Evolutionary conservation across 208 protist species (phyloP), one percentile per base, ranked within the genome.

Genomic region (Kentomonas sorsogonicus): DNA sequence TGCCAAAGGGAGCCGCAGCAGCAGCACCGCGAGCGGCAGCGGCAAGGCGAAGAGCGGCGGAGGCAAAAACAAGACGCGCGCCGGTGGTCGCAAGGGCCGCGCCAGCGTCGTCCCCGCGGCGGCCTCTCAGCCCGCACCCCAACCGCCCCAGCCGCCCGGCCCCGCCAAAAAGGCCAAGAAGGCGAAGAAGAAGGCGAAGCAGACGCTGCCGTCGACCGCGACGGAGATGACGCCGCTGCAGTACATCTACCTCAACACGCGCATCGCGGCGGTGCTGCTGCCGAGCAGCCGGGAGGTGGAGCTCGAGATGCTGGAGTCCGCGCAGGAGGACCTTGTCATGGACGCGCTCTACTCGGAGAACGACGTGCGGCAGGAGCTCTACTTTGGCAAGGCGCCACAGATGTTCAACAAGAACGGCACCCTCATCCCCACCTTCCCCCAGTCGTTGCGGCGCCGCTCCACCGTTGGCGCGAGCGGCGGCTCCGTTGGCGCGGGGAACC

Each of bases 181-280:
- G 23, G 38, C 29, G 15, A 74, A 56, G 41, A 71, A 71, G 53
- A 61, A 63, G 41, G 65, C 45, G 44, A 60, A 53, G 27, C 16
- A 39, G 40, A 43, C 13, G 23, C 65, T 61, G 3, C 26, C 47
- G 4, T 41, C 55, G 11, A 66, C 45, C 26, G 67, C 74, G 9
- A 61, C 64, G n/a, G 78, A 79, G 66, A 89, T 94, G 83, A 84
- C 78, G 1, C 66, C 87, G 1, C 45, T 81, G 31, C 87, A 94
- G 64, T 94, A 94, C 65, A 65, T 89, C 13, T 94, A 94, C 59
- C 72, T 94, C 25, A 77, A 94, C 66, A 77, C 77, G 36, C 87
- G 87, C 44, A 80, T 94, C 25, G 75, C 80, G 3, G 47, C 60
- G 27, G 69, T 89, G n/a, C 71, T 94, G 22, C 73, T 94, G 31